Evolutionary conservation across 208 protist genomes (phyloP), one percentile per base, ranked within the genome.

Genomic region (Kentomonas sorsogonicus): DNA sequence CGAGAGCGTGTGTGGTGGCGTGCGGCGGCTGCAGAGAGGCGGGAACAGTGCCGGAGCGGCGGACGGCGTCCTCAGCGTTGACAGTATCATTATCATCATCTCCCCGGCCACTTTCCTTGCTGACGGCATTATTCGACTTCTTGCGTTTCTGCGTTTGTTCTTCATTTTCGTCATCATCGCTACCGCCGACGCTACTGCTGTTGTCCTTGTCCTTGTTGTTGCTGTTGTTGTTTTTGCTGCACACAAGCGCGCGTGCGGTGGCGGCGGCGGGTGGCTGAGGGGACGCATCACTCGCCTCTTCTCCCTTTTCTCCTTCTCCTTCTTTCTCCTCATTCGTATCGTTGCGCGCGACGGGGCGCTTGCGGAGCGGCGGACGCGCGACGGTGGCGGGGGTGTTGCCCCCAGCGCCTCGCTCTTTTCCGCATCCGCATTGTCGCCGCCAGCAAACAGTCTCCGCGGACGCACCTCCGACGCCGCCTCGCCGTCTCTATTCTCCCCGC

Each of bases 21-120:
- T 10, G 25, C 3, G 18, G 30, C 16, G 18, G 22, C 10, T 53
- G 50, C 7, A 68, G 29, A 2, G 30, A 46, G 10, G 63, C 63
- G 3, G 63, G 45, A 18, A 68, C 47, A 2, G 63, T 68, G 38
- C 39, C 63, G 18, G 63, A 68, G 36, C 63, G 63, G 11, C 63
- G 52, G 10, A 22, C 20, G 18, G 10, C 34, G 7, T 22, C 50
- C 27, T 54, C 50, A 4, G 10, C 44, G 4, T 22, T 16, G 11
- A 22, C 18, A 3, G 3, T 16, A 6, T 7, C 18, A 4, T 13
- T 16, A 23, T 22, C 23, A 7, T 23, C 44, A 6, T 31, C 5
- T 16, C 29, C 5, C 44, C 5, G 20, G n/a, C 3, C 6, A 6
- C 7, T 22, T 16, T 50, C 44, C 7, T n/a, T n/a, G n/a, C n/a